A percentile compares a stretch with the other conserved stretches of the same genome.
phyloP scores from a whole-genome alignment of 768 basidiomycete species.

The Aureoboletus auriporus region DNA sequence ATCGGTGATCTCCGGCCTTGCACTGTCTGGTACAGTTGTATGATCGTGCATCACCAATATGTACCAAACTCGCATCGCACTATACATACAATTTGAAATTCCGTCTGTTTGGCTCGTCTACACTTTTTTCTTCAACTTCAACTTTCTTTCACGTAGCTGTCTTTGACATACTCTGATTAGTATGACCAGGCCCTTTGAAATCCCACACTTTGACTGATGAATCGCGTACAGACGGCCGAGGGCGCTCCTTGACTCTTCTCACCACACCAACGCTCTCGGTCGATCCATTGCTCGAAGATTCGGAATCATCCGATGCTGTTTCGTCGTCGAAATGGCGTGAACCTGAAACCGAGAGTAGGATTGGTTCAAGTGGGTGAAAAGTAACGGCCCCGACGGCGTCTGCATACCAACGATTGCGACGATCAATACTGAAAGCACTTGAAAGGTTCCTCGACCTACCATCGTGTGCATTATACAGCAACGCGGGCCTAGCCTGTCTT shows the following conservation, averaged over 20 bases:
- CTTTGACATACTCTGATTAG: background rate
- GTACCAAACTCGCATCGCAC: too few species aligned
- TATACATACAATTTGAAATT: too few species aligned
- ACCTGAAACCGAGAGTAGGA: conserved; percentile 66
- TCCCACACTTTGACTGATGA: conserved; percentile 28
- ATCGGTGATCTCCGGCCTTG: conserved; percentile 94
- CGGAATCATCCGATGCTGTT: background rate
- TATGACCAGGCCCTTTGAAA: background rate
- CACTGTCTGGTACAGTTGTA: conserved; percentile 98
- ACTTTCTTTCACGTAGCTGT: conserved; percentile 17
- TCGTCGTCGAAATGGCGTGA: conserved; percentile 61
- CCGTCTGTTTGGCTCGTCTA: conserved; percentile 1
- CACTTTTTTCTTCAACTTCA: background rate
- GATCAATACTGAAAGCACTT: background rate
- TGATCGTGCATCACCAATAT: conserved; percentile 37
- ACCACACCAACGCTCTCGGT: background rate
- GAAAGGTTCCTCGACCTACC: conserved; percentile 37
- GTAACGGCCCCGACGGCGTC: conserved; percentile 71
- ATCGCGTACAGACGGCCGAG: conserved; percentile 20
- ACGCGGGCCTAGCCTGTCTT: conserved; percentile 22
- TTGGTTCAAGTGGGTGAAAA: conserved; percentile 64
- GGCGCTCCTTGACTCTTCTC: conserved; percentile 8
- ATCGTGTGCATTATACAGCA: conserved; percentile 50
- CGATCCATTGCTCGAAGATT: conserved; percentile 10
- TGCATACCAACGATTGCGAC: conserved; percentile 23